Evolutionary conservation across 2,329 filamentous ascomycete genomes (phyloP).

Genomic region (Aspergillus texensis): DNA sequence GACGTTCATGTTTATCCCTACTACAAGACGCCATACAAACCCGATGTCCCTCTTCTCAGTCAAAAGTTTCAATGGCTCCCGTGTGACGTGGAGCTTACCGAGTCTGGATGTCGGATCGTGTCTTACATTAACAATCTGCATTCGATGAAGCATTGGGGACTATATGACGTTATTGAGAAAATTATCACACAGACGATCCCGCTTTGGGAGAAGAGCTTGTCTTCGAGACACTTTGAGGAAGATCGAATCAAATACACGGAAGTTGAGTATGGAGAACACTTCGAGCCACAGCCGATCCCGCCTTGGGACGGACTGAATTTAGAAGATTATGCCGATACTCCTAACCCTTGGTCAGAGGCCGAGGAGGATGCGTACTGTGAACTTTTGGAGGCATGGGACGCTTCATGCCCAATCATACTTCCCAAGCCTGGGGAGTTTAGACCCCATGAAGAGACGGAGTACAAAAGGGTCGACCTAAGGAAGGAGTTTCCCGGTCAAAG

Average conservation of each 20-base stretch:
- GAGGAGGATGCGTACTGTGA: too few species aligned
- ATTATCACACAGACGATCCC: slow-evolving; percentile 46
- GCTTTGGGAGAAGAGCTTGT: slow-evolving; percentile 47
- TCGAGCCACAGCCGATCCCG: too few species aligned
- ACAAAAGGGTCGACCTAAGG: slow-evolving; percentile 19
- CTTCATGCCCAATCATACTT: not conserved
- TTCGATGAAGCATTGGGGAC: slow-evolving; percentile 31
- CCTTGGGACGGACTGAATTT: too few species aligned
- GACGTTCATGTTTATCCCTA: too few species aligned
- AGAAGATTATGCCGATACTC: too few species aligned
- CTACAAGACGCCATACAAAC: too few species aligned
- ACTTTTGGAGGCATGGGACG: too few species aligned
- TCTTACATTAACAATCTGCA: slow-evolving; percentile 52
- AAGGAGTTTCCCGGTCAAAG: slow-evolving; percentile 38
- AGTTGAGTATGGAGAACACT: slow-evolving; percentile 5
- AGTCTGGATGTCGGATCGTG: slow-evolving; percentile 29
- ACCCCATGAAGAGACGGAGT: too few species aligned
- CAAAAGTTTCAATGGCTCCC: slow-evolving; percentile 52
- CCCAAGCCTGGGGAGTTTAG: too few species aligned
- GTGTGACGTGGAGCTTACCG: slow-evolving; percentile 37
- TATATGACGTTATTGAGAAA: slow-evolving; percentile 43
- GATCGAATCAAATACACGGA: slow-evolving; percentile 13
- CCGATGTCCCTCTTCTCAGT: not conserved
- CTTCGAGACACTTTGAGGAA: not conserved
- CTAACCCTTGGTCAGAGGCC: too few species aligned